Evolutionary conservation across 768 basidiomycete species (phyloP), one percentile per base, ranked within the genome.

Genomic region (Trichaptum fuscoviolaceum): DNA sequence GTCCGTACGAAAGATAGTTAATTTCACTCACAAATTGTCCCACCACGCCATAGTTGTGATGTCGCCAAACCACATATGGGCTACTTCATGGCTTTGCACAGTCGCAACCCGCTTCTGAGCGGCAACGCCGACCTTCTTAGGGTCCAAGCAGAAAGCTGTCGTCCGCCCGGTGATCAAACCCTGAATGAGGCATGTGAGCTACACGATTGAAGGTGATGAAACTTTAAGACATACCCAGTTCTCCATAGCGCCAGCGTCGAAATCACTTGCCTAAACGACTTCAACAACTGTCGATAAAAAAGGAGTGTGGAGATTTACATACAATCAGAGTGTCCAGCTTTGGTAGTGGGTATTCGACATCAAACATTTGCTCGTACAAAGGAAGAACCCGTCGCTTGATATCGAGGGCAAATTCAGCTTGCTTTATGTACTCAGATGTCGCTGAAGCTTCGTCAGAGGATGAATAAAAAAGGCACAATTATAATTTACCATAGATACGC

Each of bases 21-120:
- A 34, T 17, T 17, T 15, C 59, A 61, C 59, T 63, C 65, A 75
- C 62, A 93, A 81, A 75, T 91, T 88, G 68, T 91, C 87, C 92
- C 92, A 95, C 92, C 93, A 94, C 71, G 86, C 86, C 94, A 96
- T 95, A 0, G 94, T 96, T 7, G 92, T 90, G 71, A 97, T 91
- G 74, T 96, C 89, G 26, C 95, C 95, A 71, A 96, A 96, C 88
- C 90, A 89, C 88, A 92, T 89, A 73, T 91, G 90, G 9, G 90
- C 89, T 60, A 93, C 87, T 78, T 96, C 96, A 72, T 98, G 96
- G 71, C 87, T 87, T 77, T 94, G 92, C 0, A 85, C 85, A 15
- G 81, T 76, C 1, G 91, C 91, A 65, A 96, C 86, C n/a, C 84
- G 79, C 75, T 95, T 92, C 82, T 90, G 92, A 57, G 87, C 89